A percentile compares a stretch with the other conserved stretches of the same genome.
Conservation (phyloP, 164 flowering plant genomes). For the Stephania japonica region DNA sequence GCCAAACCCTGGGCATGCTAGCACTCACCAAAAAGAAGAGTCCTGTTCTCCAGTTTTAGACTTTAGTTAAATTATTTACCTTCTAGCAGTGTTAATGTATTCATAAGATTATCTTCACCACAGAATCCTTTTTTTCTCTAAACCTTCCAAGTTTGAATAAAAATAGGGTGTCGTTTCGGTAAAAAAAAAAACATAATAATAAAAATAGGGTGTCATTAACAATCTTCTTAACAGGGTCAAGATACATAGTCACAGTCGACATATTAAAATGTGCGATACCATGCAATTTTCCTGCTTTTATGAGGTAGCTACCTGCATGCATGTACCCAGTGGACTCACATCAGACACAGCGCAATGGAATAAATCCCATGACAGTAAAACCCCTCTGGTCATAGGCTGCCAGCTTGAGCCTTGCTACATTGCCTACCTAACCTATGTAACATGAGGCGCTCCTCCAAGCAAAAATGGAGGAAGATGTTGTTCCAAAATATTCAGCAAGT, state of each 20-base stretch:
- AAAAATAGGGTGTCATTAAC: not conserved
- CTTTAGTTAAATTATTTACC: no score
- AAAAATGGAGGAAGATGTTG: constrained; percentile 82
- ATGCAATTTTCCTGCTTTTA: not conserved
- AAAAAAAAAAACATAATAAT: no score
- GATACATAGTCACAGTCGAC: not conserved
- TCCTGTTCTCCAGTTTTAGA: no score
- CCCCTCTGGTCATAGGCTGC: not conserved
- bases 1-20: no score
- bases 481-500: constrained; percentile 68
- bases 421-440: not conserved
- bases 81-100: no score
- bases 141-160: no score
- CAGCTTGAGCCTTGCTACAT: not conserved
- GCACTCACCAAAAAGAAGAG: no score
- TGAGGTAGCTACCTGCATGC: not conserved
- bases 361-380: not conserved
- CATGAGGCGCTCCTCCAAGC: constrained; percentile 13
- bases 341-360: not conserved
- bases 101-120: no score
- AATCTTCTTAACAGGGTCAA: not conserved
- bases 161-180: not conserved
- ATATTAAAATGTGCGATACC: not conserved
- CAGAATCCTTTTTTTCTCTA: no score
- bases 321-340: not conserved